phyloP scores from a whole-genome alignment of 805 yeast genomes.

The Saccharomycopsis malanga region DNA sequence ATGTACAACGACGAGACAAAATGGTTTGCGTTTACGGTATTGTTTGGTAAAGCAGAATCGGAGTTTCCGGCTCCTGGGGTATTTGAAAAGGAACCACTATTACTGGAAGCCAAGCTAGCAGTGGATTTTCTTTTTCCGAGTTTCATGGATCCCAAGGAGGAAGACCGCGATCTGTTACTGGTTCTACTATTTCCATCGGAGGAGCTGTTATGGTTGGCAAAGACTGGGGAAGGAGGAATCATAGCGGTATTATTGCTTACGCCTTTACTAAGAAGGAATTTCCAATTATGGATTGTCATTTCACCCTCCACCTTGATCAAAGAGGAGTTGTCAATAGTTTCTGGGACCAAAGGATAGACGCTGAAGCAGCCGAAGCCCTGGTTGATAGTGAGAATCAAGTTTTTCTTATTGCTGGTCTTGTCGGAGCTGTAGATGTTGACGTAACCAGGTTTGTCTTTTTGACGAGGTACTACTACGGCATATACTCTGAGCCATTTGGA shows the following conservation, averaged over 20 bases:
- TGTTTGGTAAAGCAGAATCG: not conserved
- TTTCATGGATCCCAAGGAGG: conserved; percentile 16
- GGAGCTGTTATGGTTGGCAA: not conserved
- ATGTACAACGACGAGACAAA: conserved; percentile 34
- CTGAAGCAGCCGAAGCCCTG: conserved; percentile 41
- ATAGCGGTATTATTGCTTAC: conserved; percentile 6
- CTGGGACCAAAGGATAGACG: conserved; percentile 53
- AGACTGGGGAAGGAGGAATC: conserved; percentile 16
- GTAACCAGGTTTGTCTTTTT: conserved; percentile 37
- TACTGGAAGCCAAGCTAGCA: conserved; percentile 12
- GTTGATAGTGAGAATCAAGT: conserved; percentile 43
- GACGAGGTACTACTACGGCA: conserved; percentile 41
- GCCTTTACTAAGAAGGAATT: conserved; percentile 11
- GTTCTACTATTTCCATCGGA: not conserved
- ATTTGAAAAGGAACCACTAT: conserved; percentile 5
- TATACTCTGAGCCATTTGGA: conserved; percentile 51
- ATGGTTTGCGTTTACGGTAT: conserved; percentile 15
- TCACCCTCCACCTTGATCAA: conserved; percentile 51
- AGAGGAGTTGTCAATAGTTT: conserved; percentile 50
- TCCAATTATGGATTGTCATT: conserved; percentile 33
- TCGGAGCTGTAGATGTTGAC: conserved; percentile 47
- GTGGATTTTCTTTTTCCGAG: conserved; percentile 15
- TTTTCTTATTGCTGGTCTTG: conserved; percentile 39
- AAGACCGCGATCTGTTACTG: conserved; percentile 19
- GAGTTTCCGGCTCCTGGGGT: not conserved